Evolutionary conservation across 352 stramenopile genomes (phyloP).

Genomic region (Phytophthora foliorum): DNA sequence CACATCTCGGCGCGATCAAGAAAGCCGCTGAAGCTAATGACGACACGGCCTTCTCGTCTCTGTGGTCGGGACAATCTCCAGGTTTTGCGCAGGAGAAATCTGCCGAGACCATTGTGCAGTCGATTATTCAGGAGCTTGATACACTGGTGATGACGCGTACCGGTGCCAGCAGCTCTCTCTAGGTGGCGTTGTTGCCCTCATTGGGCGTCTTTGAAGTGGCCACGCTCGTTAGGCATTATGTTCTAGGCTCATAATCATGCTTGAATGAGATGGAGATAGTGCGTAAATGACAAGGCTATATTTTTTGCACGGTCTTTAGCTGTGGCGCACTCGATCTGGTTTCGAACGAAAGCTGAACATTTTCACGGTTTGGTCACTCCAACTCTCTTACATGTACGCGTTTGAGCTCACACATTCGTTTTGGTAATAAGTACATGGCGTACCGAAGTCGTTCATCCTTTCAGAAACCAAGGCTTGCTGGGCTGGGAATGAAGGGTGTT

Average conservation of each 20-base stretch:
- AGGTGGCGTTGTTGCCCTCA: background rate
- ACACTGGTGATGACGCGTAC: background rate
- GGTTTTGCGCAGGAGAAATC: slow-evolving; percentile 33
- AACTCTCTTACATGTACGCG: no score
- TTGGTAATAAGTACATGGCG: background rate
- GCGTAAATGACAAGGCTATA: no score
- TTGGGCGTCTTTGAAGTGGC: no score
- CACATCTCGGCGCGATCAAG: slow-evolving; percentile 27
- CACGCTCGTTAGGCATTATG: no score
- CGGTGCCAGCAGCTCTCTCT: slow-evolving; percentile 6
- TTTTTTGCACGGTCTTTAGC: no score
- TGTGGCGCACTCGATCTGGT: no score
- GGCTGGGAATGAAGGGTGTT: background rate
- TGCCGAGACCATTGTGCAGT: slow-evolving; percentile 33
- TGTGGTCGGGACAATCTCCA: slow-evolving; percentile 41
- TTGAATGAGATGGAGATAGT: no score
- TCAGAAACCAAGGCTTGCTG: slow-evolving; percentile 28
- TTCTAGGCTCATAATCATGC: no score
- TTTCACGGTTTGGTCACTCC: no score
- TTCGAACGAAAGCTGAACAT: no score
- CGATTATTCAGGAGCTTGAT: slow-evolving; percentile 32
- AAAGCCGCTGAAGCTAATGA: slow-evolving; percentile 26
- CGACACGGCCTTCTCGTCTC: slow-evolving; percentile 37
- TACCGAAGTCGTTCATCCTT: slow-evolving; percentile 3
- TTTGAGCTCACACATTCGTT: background rate